These are phyloP conservation scores for Suillus lakei DNA, from an alignment of 768 basidiomycete species.

Conservation along the genomic window DNA sequence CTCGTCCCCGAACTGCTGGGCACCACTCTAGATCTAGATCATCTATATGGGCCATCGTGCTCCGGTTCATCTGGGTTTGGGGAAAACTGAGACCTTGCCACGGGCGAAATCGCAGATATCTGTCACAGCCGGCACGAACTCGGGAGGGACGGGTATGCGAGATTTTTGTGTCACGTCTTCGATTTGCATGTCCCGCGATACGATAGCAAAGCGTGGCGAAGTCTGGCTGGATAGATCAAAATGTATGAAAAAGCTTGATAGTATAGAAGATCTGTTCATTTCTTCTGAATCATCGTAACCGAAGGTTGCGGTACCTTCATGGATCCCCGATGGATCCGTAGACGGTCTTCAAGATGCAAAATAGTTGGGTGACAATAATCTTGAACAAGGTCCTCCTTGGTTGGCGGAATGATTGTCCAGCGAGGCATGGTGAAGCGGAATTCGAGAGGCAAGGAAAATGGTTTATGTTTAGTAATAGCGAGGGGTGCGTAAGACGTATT, in stretches of 20 bases:
- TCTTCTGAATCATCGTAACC: not conserved
- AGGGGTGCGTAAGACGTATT: not conserved
- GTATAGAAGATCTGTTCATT: not conserved
- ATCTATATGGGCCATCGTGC: too few relatives aligned
- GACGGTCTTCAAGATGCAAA: not conserved
- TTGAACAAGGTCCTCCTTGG: not conserved
- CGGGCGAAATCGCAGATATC: not conserved
- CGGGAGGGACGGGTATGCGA: not conserved
- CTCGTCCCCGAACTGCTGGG: not conserved
- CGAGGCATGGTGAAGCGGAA: not conserved
- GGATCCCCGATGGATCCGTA: not conserved
- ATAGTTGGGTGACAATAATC: not conserved
- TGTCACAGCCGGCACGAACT: not conserved
- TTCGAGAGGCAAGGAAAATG: not conserved
- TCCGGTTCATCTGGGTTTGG: not conserved
- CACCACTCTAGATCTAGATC: too few relatives aligned
- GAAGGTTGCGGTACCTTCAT: not conserved
- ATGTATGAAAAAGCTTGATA: conserved; percentile 3
- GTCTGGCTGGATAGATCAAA: conserved; percentile 5
- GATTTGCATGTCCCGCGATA: not conserved
- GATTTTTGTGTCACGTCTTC: not conserved
- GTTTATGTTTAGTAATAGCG: not conserved
- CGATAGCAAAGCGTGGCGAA: not conserved
- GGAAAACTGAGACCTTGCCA: not conserved
- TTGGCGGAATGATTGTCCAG: not conserved